phyloP scores from a whole-genome alignment of 2,329 filamentous ascomycete species.

The Xylariaceae sp. region DNA sequence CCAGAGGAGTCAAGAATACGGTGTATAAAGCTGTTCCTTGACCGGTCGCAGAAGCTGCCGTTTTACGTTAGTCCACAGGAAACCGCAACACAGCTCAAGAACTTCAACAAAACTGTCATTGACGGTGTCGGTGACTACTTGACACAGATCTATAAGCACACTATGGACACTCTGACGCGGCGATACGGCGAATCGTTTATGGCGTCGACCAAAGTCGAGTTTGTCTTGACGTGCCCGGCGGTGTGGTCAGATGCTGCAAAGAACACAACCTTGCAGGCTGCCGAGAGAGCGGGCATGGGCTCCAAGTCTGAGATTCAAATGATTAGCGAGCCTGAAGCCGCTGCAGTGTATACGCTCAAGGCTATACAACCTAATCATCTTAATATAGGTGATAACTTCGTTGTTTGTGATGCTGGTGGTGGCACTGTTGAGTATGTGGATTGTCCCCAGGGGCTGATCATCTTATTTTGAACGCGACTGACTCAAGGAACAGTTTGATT shows the following conservation, averaged over 20 bases:
- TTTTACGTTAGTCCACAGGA: conserved; percentile 77
- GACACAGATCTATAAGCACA: conserved; percentile 70
- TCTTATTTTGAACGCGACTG: neutral
- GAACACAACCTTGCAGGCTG: conserved; percentile 73
- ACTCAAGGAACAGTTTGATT: conserved; percentile 51
- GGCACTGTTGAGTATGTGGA: conserved; percentile 62
- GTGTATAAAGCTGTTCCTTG: conserved; percentile 81
- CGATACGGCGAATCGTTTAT: conserved; percentile 77
- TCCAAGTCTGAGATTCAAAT: conserved; percentile 66
- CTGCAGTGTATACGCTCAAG: conserved; percentile 75
- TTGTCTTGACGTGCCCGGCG: conserved; percentile 76
- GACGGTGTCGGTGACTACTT: conserved; percentile 79
- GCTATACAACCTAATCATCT: conserved; percentile 73
- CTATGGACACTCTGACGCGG: conserved; percentile 70
- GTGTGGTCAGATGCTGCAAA: conserved; percentile 86
- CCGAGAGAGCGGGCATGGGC: conserved; percentile 76
- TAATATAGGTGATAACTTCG: conserved; percentile 62
- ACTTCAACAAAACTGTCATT: conserved; percentile 70
- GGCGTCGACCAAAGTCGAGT: conserved; percentile 70
- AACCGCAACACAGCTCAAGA: conserved; percentile 71
- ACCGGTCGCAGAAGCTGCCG: conserved; percentile 74
- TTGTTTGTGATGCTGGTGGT: conserved; percentile 61
- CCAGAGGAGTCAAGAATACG: conserved; percentile 71
- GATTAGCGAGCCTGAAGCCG: conserved; percentile 77
- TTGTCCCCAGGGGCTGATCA: neutral